These are phyloP conservation scores for Aspergillus texensis DNA, from an alignment of 2,329 filamentous ascomycete species.

Conservation along the genomic window DNA sequence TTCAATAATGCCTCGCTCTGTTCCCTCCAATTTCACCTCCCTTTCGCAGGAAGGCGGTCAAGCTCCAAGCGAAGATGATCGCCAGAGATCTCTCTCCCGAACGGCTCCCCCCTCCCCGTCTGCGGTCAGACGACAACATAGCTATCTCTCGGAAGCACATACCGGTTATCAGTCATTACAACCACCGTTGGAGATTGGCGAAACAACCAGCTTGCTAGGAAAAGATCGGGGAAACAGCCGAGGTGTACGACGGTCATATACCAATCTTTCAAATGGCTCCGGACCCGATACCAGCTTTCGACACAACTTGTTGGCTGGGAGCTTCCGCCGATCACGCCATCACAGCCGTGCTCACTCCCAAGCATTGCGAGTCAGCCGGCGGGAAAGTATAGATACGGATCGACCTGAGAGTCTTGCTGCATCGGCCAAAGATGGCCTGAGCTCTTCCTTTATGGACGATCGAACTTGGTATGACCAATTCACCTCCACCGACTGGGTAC, in stretches of 20 bases:
- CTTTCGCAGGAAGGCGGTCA: conserved; percentile 21
- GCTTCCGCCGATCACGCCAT: conserved; percentile 44
- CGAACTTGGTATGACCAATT: conserved; percentile 99
- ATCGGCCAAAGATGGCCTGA: conserved; percentile 55
- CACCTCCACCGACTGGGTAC: conserved; percentile 96
- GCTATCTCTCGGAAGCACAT: conserved; percentile 35
- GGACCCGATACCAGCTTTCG: conserved; percentile 37
- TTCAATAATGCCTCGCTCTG: conserved; percentile 37
- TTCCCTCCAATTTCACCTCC: conserved; percentile 27
- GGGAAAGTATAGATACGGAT: conserved; percentile 62
- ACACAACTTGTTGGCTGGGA: conserved; percentile 38
- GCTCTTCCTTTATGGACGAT: conserved; percentile 72
- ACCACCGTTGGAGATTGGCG: conserved; percentile 31
- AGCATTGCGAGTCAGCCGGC: conserved; percentile 49
- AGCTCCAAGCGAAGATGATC: conserved; percentile 8
- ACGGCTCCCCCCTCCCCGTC: conserved; percentile 43
- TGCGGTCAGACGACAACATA: conserved; percentile 33
- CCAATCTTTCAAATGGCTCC: conserved; percentile 35
- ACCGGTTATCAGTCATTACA: conserved; percentile 36
- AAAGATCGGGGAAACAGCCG: conserved; percentile 20
- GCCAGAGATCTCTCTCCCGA: conserved; percentile 19
- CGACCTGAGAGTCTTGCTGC: conserved; percentile 24
- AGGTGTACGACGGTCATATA: conserved; percentile 38
- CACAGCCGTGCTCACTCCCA: conserved; percentile 56
- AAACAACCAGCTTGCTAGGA: conserved; percentile 41